Evolutionary conservation across 2,329 filamentous ascomycete genomes (phyloP).

Genomic region (Fusarium tuaranense): DNA sequence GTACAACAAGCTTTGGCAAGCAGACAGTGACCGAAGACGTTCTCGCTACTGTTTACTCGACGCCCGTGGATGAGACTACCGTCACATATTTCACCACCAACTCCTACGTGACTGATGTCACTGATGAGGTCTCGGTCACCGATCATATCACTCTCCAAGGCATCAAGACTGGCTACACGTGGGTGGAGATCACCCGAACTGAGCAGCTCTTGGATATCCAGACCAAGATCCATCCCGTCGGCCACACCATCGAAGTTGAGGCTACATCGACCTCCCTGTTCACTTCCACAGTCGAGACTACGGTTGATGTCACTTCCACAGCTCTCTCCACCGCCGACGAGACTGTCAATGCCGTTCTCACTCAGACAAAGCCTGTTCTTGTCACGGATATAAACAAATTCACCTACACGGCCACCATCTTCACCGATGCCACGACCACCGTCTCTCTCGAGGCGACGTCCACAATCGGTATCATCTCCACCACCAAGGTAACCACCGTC

Average conservation of each 20-base stretch:
- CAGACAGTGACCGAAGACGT: slow-evolving; percentile 13
- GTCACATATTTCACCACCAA: slow-evolving; percentile 2
- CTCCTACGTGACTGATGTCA: slow-evolving; percentile 5
- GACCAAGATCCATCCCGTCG: neutral
- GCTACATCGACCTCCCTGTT: slow-evolving; percentile 4
- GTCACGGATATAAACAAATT: slow-evolving; percentile 21
- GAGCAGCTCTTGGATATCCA: slow-evolving; percentile 9
- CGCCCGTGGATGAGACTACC: neutral
- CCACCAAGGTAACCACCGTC: neutral
- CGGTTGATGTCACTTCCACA: slow-evolving; percentile 10
- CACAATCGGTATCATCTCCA: slow-evolving; percentile 8
- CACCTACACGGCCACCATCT: slow-evolving; percentile 12
- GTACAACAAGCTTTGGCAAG: neutral
- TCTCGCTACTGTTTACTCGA: slow-evolving; percentile 8
- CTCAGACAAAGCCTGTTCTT: slow-evolving; percentile 2
- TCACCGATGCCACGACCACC: slow-evolving; percentile 8
- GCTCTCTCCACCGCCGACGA: slow-evolving; percentile 10
- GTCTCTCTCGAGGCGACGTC: slow-evolving; percentile 14
- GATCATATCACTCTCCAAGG: slow-evolving; percentile 8
- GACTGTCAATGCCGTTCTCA: slow-evolving; percentile 5
- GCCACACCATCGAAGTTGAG: neutral
- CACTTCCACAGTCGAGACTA: slow-evolving; percentile 14
- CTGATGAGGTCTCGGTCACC: neutral
- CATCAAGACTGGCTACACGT: slow-evolving; percentile 3
- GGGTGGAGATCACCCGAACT: slow-evolving; percentile 6